A percentile compares a stretch with the other conserved stretches of the same genome.
Conservation (phyloP, 805 yeast species). For the Yamadazyma sp. region DNA sequence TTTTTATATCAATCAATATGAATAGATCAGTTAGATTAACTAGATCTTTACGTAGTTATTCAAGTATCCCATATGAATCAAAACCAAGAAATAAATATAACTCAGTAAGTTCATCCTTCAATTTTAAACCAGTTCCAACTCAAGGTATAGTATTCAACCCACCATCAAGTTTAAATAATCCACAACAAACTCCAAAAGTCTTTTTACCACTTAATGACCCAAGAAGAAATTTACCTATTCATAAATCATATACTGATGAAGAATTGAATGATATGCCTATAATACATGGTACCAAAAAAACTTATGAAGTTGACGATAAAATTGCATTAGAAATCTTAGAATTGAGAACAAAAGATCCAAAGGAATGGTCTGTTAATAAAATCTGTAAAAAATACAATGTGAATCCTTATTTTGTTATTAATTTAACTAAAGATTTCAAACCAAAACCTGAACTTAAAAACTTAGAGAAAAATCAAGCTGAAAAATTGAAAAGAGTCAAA, state of each 20-base stretch:
- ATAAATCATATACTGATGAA: slow-evolving; percentile 28
- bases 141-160: slow-evolving; percentile 64
- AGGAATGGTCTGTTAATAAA: slow-evolving; percentile 57
- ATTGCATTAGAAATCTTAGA: slow-evolving; percentile 55
- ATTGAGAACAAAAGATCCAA: slow-evolving; percentile 58
- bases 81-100: slow-evolving; percentile 56
- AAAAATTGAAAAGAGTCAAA: slow-evolving; percentile 55
- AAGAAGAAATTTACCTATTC: slow-evolving; percentile 38
- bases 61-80: slow-evolving; percentile 29
- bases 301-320: slow-evolving; percentile 56
- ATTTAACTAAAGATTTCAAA: slow-evolving; percentile 29
- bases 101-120: slow-evolving; percentile 60
- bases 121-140: slow-evolving; percentile 51
- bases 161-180: slow-evolving; percentile 49
- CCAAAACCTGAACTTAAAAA: slow-evolving; percentile 11
- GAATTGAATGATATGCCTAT: slow-evolving; percentile 40
- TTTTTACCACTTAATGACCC: slow-evolving; percentile 65
- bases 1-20: slow-evolving; percentile 5
- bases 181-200: slow-evolving; percentile 62
- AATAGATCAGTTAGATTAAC: slow-evolving; percentile 1
- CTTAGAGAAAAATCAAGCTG: slow-evolving; percentile 22
- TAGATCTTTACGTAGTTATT: slow-evolving; percentile 5
- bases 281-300: slow-evolving; percentile 35
- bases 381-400: slow-evolving; percentile 61
- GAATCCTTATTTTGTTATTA: slow-evolving; percentile 24